These are phyloP conservation scores for Eucalyptus erythrocorys DNA, from an alignment of 345 rosid species.

Conservation along the genomic window DNA sequence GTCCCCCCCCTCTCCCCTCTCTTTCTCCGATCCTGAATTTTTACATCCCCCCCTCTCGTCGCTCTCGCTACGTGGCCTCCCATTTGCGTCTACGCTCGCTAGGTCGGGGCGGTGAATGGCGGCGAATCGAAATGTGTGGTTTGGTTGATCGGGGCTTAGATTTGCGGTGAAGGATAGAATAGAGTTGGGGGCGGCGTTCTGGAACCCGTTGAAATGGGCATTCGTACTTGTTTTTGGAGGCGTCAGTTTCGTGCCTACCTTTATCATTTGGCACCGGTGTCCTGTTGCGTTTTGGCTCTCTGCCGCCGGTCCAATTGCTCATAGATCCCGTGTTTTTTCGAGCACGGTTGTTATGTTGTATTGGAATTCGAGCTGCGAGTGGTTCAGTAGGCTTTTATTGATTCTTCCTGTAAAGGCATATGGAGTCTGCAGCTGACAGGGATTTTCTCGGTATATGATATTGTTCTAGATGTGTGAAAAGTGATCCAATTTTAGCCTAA, in stretches of 20 bases:
- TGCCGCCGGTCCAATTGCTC: neutral
- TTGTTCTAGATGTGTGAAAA: neutral
- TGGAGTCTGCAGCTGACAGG: neutral
- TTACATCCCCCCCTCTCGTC: neutral
- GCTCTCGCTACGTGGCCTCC: neutral
- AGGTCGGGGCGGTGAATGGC: neutral
- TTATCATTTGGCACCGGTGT: neutral
- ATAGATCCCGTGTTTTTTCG: neutral
- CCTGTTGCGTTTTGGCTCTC: neutral
- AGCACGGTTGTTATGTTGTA: neutral
- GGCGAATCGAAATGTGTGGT: neutral
- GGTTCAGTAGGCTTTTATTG: neutral
- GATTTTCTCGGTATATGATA: neutral
- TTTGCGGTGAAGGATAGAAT: neutral
- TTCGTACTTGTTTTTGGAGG: neutral
- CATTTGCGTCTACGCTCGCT: neutral
- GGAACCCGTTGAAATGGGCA: neutral
- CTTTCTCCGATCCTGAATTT: neutral
- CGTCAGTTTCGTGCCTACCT: neutral
- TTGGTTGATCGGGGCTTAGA: neutral
- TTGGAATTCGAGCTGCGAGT: neutral
- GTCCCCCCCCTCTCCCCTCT: slow-evolving; percentile 9
- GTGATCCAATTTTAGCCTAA: neutral
- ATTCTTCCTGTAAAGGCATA: neutral
- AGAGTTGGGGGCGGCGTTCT: neutral